Base-by-base conservation (phyloP, 345 rosid genomes). In the Pugionium cornutum region DNA sequence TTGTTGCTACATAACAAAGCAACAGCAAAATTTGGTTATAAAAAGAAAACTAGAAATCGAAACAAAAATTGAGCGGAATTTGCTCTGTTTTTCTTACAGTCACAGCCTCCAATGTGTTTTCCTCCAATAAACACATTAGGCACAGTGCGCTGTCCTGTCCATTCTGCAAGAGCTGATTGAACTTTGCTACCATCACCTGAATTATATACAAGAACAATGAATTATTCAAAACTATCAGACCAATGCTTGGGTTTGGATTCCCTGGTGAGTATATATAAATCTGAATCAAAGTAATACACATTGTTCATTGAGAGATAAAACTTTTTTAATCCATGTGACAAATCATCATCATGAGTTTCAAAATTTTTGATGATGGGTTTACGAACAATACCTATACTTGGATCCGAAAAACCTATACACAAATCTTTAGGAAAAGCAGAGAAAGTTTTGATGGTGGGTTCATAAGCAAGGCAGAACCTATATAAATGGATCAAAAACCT, bases 31-130 rank as follows among this genome's bases (percentile, higher is more conserved):
- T 9, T 8, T 28, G 26, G 44, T 37, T 7, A n/a, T 1, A 11
- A 5, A 42, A 7, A 41, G 9, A 63, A 33, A 46, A 34, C n/a
- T 11, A 51, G 27, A 39, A 3, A 3, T 35, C 1, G 0, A 9
- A 6, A 5, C 1, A 0, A 31, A 18, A 18, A 18, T 18, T 1
- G 7, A 42, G 48, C 35, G 1, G 1, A 18, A 64, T 45, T 67
- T 18, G 78, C 8, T 41, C 10, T 10, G 1, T 4, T 4, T 27
- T 1, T 1, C n/a, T 79, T 77, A 90, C 97, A 0, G 67, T 86
- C 89, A 30, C 91, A 91, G 74, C 94, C 94, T 41, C 96, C 94
- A 2, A 91, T 83, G 80, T 88, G 92, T 6, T 84, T 79, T 49
- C 94, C 91, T 2, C 91, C 87, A 0, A 89, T 81, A 74, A 87